Conservation (phyloP, 768 basidiomycete genomes). For the Termitomyces titanicus region DNA sequence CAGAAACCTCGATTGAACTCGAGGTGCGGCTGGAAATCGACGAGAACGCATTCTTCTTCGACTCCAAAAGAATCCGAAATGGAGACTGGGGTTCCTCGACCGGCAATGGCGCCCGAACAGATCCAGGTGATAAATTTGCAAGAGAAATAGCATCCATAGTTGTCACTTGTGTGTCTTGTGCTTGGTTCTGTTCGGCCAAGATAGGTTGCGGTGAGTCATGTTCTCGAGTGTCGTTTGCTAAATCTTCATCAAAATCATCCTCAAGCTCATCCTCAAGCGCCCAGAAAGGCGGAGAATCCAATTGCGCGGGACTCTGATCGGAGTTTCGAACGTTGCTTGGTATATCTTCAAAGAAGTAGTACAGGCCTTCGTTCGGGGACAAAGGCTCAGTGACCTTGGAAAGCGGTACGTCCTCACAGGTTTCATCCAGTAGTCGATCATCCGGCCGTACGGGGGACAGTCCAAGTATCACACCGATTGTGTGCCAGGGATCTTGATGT, state of each 20-base stretch:
- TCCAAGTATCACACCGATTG: slow-evolving; percentile 40
- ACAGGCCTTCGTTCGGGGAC: neutral
- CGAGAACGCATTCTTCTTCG: neutral
- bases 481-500: slow-evolving; percentile 41
- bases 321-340: neutral
- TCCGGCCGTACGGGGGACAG: slow-evolving; percentile 12
- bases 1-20: neutral
- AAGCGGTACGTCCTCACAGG: neutral
- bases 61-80: slow-evolving; percentile 11
- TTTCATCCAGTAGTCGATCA: neutral
- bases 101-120: neutral
- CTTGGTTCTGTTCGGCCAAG: neutral
- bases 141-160: neutral
- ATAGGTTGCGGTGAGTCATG: neutral
- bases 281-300: neutral
- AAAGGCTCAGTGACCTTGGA: too few relatives aligned
- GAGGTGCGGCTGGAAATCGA: neutral
- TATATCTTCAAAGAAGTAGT: neutral
- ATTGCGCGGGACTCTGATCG: neutral
- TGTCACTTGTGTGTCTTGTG: neutral
- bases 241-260: neutral
- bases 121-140: neutral
- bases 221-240: neutral
- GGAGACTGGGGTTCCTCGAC: slow-evolving; percentile 8
- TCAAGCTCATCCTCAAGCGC: neutral